A percentile compares a stretch with the other conserved stretches of the same genome.
Evolutionary conservation across 768 basidiomycete species (phyloP).

Genomic region (Clavaria fumosa): DNA sequence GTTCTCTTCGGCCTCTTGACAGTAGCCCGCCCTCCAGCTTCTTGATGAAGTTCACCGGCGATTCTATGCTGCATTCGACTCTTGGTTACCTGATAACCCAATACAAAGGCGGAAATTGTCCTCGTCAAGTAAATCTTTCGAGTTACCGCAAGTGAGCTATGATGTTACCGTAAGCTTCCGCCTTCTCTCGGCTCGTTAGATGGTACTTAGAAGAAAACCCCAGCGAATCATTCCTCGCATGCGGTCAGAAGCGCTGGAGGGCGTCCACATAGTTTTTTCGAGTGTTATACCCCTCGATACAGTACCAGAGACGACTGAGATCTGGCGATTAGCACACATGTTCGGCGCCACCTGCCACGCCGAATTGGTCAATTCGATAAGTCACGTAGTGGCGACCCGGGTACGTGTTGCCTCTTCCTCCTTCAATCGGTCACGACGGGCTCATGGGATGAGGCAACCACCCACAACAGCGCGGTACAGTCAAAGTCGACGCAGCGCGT

Average conservation of each 20-base stretch:
- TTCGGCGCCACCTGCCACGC: constrained; percentile 78
- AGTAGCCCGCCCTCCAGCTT: constrained; percentile 33
- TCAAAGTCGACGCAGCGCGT: constrained; percentile 78
- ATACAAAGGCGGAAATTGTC: constrained; percentile 17
- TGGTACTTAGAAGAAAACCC: constrained; percentile 2
- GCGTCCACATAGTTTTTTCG: constrained; percentile 79
- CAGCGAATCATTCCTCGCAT: constrained; percentile 78
- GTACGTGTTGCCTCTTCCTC: constrained; percentile 22
- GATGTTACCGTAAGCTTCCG: constrained; percentile 67
- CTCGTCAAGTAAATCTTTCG: constrained; percentile 14
- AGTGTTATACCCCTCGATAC: constrained; percentile 89
- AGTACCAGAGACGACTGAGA: constrained; percentile 60
- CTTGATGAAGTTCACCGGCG: constrained; percentile 61
- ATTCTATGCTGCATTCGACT: constrained; percentile 61
- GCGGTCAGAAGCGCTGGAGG: constrained; percentile 60
- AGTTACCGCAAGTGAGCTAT: constrained; percentile 23
- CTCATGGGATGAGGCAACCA: no score
- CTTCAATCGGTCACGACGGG: no score
- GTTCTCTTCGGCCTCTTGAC: neutral
- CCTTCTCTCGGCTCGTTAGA: constrained; percentile 4
- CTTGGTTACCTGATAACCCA: constrained; percentile 18
- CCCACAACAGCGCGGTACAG: constrained; percentile 56
- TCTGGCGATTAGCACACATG: constrained; percentile 74
- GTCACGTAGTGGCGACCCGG: constrained; percentile 88
- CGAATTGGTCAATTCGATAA: constrained; percentile 49